Conservation (phyloP, 176 grass and related monocot species). For the Chrysopogon serrulatus region DNA sequence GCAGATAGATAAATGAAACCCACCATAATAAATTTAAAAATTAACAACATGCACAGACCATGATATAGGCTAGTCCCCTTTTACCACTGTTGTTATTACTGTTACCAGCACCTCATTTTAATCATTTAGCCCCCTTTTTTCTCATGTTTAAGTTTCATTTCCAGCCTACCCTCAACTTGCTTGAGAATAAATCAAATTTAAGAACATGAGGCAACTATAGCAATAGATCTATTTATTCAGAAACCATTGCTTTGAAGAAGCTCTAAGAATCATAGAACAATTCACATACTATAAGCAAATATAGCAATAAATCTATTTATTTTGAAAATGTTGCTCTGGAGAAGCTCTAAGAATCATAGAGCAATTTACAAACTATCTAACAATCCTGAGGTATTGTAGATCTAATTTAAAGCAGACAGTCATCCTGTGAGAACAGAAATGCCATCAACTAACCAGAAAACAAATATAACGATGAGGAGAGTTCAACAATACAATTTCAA, state of each 20-base stretch:
- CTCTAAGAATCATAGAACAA: not conserved
- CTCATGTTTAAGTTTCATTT: not conserved
- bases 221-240: not conserved
- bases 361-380: not conserved
- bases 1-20: not conserved
- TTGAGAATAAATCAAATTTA: not conserved
- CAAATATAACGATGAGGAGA: not conserved
- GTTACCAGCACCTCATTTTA: not conserved
- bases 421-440: not conserved
- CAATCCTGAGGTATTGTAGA: not conserved
- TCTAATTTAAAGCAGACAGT: not conserved
- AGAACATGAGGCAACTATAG: constrained; percentile 10
- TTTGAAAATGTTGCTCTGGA: constrained; percentile 13
- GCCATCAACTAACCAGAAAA: not conserved
- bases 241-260: not conserved
- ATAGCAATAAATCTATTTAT: not conserved
- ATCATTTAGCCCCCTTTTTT: not conserved
- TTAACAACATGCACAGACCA: not conserved
- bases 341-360: not conserved
- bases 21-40: not conserved
- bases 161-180: not conserved
- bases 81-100: not conserved
- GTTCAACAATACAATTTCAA: not conserved
- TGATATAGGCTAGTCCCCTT: not conserved
- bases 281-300: not conserved